These are phyloP conservation scores for Penicillium capsulatum DNA, from an alignment of 2,329 filamentous ascomycete genomes.

Conservation along the genomic window DNA sequence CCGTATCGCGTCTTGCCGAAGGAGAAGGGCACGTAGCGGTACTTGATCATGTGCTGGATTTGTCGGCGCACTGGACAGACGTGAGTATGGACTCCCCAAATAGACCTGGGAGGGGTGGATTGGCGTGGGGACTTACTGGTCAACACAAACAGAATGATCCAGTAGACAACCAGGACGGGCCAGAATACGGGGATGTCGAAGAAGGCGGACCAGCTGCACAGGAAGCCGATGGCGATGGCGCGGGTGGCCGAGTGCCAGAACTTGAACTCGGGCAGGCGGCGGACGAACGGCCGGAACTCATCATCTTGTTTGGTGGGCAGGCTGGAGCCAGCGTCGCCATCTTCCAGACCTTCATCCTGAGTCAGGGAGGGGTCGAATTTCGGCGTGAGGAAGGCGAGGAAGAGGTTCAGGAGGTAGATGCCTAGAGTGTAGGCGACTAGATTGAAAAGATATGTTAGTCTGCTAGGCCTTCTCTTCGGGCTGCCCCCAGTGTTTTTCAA, in stretches of 20 bases:
- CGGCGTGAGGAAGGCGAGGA: conserved; percentile 95
- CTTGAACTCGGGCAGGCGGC: conserved; percentile 96
- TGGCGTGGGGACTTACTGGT: conserved; percentile 66
- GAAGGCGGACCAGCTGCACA: conserved; percentile 87
- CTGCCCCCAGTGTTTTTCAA: conserved; percentile 1
- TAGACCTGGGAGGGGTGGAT: conserved; percentile 3
- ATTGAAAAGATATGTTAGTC: conserved; percentile 2
- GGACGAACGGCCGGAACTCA: conserved; percentile 96
- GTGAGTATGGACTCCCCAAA: conserved; percentile 1
- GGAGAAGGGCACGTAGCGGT: conserved; percentile 92
- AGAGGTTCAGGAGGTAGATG: conserved; percentile 98
- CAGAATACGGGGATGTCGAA: conserved; percentile 99
- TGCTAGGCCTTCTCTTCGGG: conserved; percentile 1
- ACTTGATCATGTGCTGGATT: conserved; percentile 99
- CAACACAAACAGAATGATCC: conserved; percentile 91
- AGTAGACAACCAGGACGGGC: conserved; percentile 97
- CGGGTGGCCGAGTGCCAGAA: conserved; percentile 97
- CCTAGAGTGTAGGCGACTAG: conserved; percentile 93
- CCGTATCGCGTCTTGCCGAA: conserved; percentile 81
- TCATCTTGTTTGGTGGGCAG: conserved; percentile 95
- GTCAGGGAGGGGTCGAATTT: conserved; percentile 98
- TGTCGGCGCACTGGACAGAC: conserved; percentile 80
- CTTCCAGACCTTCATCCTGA: conserved; percentile 93
- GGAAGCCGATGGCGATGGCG: conserved; percentile 75
- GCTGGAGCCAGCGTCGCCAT: conserved; percentile 64